Conservation (phyloP, 345 rosid species). For the Salix dunnii region DNA sequence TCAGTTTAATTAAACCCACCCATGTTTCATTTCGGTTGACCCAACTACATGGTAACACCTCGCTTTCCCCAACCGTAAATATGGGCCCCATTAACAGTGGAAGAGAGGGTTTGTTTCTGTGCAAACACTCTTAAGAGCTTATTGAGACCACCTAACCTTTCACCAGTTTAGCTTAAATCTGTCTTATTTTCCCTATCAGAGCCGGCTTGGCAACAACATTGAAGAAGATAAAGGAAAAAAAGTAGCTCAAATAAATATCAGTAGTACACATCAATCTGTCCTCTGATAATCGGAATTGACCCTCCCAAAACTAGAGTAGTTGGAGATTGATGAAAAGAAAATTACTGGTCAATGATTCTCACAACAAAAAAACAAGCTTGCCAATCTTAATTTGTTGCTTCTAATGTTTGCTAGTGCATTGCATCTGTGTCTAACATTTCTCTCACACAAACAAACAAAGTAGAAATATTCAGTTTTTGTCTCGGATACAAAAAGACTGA, state of each 20-base stretch:
- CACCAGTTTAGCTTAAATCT: neutral
- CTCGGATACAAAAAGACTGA: no score
- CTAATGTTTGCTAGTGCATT: slow-evolving; percentile 16
- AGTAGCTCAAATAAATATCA: neutral
- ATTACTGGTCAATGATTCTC: neutral
- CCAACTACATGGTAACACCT: slow-evolving; percentile 16
- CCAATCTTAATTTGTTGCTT: slow-evolving; percentile 15
- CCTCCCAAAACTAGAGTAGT: neutral
- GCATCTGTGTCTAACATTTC: neutral
- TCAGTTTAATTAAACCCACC: neutral
- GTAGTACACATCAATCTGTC: neutral
- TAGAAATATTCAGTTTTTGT: no score
- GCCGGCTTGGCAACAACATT: neutral
- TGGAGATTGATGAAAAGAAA: neutral
- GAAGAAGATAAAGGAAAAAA: neutral
- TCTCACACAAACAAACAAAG: neutral
- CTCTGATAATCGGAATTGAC: neutral
- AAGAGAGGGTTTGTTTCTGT: neutral
- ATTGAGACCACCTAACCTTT: neutral
- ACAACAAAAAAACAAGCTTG: slow-evolving; percentile 21
- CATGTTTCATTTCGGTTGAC: slow-evolving; percentile 8
- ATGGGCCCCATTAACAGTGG: neutral
- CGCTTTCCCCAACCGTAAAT: slow-evolving; percentile 7
- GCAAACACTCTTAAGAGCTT: neutral
- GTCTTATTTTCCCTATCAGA: neutral